Evolutionary conservation across 116 monocot species (phyloP), one percentile per base, ranked within the genome.

Genomic region (Zostera marina): DNA sequence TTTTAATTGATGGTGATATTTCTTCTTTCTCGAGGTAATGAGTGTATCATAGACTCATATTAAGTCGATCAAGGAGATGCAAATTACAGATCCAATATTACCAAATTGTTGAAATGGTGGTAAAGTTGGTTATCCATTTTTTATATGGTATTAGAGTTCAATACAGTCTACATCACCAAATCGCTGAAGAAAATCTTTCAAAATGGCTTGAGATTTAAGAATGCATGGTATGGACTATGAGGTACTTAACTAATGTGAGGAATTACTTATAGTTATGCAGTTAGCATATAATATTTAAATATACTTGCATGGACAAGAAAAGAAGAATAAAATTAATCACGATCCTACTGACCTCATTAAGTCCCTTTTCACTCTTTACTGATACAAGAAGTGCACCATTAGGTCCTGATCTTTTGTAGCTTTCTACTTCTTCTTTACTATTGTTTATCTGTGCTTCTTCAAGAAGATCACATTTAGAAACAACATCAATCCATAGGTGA

Each of bases 381-480:
- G 94, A 94, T 25, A 88, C 88, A 46, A 51, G 70, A 14, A 94
- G 67, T 0, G 88, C 76, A 7, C 73, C 82, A 42, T 72, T 56
- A 1, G 88, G 94, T 20, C 94, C 94, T 61, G 63, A 75, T 8
- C 14, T 70, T 63, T 72, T 77, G 73, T 94, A 94, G 47, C 53
- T 75, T 26, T 10, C 72, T 11, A 75, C 15, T 56, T 79, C 84
- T 56, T 78, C 81, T 7, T 68, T 68, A 21, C 49, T 16, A 14
- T 6, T 22, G 11, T 8, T 26, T 9, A 10, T 11, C 24, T 70
- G 48, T 8, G 62, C 42, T 4, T 74, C 69, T 63, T 68, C 68
- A 42, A 84, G 67, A 21, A 94, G 67, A 79, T 94, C 94, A 63
- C 71, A 84, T 67, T 94, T 94, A 4, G 94, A 88, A 55, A 93